Evolutionary conservation across 2,329 filamentous ascomycete species (phyloP).

Genomic region (Aspergillus ustus): DNA sequence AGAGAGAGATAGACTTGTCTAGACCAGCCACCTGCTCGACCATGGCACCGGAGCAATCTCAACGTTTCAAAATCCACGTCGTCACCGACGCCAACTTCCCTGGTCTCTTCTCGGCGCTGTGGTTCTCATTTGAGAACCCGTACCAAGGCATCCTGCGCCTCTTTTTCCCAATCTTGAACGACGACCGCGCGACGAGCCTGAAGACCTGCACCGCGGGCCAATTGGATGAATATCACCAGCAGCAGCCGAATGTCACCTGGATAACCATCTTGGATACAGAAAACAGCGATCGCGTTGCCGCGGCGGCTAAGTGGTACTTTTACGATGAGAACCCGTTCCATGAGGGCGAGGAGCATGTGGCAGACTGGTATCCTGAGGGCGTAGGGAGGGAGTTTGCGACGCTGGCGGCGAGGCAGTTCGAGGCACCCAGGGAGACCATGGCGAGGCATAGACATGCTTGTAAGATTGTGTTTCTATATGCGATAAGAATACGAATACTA

Average conservation of each 20-base stretch:
- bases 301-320: slow-evolving; percentile 4
- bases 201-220: not conserved
- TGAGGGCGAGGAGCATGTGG: not conserved
- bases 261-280: not conserved
- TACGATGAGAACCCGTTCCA: not conserved
- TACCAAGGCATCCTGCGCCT: slow-evolving; percentile 1
- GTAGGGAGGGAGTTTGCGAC: not conserved
- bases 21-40: too few species aligned
- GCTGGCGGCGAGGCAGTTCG: not conserved
- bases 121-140: not conserved
- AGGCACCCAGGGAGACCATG: not conserved
- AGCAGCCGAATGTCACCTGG: not conserved
- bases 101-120: not conserved
- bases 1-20: too few species aligned
- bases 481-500: not conserved
- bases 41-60: not conserved
- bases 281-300: not conserved
- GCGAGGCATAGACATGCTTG: not conserved
- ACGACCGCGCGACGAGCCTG: not conserved
- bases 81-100: not conserved
- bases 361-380: not conserved
- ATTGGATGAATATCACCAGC: not conserved
- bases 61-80: not conserved
- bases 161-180: slow-evolving; percentile 1
- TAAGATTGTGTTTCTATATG: not conserved